phyloP scores from a whole-genome alignment of 495 filamentous ascomycete species.

The Hypomontagnella submonticulosa region DNA sequence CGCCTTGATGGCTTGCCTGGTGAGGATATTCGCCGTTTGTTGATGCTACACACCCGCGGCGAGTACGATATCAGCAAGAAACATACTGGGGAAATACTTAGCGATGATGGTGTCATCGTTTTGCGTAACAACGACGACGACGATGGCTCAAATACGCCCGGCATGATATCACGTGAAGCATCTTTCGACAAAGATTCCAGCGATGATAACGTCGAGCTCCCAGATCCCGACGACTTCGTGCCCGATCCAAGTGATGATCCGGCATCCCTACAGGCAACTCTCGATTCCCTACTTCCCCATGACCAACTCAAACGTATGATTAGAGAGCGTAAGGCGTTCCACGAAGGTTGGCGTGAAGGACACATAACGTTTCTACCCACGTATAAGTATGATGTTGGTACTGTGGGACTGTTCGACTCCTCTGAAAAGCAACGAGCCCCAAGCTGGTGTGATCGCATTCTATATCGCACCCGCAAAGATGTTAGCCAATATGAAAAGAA shows the following conservation, averaged over 20 bases:
- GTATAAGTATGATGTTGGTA: slow-evolving; percentile 97
- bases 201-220: slow-evolving; percentile 55
- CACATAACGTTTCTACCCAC: slow-evolving; percentile 89
- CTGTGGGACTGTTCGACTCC: slow-evolving; percentile 89
- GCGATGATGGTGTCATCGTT: slow-evolving; percentile 58
- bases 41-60: slow-evolving; percentile 83
- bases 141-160: slow-evolving; percentile 47
- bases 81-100: slow-evolving; percentile 48
- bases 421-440: slow-evolving; percentile 93
- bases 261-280: slow-evolving; percentile 78
- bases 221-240: slow-evolving; percentile 66
- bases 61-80: slow-evolving; percentile 71
- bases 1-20: slow-evolving; percentile 87
- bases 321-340: slow-evolving; percentile 77
- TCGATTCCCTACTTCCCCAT: slow-evolving; percentile 86
- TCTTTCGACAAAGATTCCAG: slow-evolving; percentile 49
- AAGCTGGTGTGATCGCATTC: slow-evolving; percentile 98
- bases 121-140: slow-evolving; percentile 51
- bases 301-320: slow-evolving; percentile 87
- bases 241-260: slow-evolving; percentile 64
- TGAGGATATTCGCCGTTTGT: slow-evolving; percentile 85
- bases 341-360: slow-evolving; percentile 93
- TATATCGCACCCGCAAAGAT: slow-evolving; percentile 81
- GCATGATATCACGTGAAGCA: slow-evolving; percentile 46
- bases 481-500: slow-evolving; percentile 76